These are phyloP conservation scores for Boletus rubroflammeus DNA, from an alignment of 768 basidiomycete species.

Conservation along the genomic window DNA sequence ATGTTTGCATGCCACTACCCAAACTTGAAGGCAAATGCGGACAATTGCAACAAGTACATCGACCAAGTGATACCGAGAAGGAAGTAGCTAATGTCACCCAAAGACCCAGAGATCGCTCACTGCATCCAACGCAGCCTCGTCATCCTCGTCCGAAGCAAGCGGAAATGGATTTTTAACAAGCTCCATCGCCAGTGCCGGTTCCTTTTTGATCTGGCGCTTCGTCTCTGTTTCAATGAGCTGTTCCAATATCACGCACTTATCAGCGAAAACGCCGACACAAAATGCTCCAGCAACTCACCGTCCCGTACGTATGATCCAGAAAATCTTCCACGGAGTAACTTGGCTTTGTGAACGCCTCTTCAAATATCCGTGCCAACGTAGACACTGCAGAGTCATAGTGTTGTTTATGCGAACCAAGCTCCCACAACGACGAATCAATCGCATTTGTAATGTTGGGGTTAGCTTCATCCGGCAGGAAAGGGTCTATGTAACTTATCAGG, in stretches of 20 bases:
- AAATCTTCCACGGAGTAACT: conserved; percentile 92
- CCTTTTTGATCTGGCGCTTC: conserved; percentile 74
- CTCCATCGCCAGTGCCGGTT: conserved; percentile 57
- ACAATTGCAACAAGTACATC: not conserved
- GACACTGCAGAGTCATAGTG: conserved; percentile 90
- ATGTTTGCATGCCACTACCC: conserved; percentile 14
- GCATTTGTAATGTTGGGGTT: conserved; percentile 80
- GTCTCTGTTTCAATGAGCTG: conserved; percentile 87
- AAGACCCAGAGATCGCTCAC: conserved; percentile 50
- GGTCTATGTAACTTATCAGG: conserved; percentile 44
- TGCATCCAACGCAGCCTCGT: conserved; percentile 27
- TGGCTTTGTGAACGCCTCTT: conserved; percentile 92
- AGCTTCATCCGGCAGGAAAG: conserved; percentile 60
- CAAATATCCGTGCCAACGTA: conserved; percentile 82
- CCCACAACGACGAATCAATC: conserved; percentile 89
- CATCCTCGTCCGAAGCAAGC: conserved; percentile 25
- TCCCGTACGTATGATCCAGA: conserved; percentile 87
- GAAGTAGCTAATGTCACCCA: conserved; percentile 16
- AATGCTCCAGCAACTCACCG: conserved; percentile 44
- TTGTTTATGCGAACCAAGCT: conserved; percentile 68
- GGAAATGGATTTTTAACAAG: conserved; percentile 31
- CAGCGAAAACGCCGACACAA: not conserved
- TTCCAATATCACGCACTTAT: conserved; percentile 1
- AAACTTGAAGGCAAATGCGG: no score
- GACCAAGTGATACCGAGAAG: not conserved